Base-by-base conservation (phyloP, 768 basidiomycete species). In the Suillus subalutaceus region DNA sequence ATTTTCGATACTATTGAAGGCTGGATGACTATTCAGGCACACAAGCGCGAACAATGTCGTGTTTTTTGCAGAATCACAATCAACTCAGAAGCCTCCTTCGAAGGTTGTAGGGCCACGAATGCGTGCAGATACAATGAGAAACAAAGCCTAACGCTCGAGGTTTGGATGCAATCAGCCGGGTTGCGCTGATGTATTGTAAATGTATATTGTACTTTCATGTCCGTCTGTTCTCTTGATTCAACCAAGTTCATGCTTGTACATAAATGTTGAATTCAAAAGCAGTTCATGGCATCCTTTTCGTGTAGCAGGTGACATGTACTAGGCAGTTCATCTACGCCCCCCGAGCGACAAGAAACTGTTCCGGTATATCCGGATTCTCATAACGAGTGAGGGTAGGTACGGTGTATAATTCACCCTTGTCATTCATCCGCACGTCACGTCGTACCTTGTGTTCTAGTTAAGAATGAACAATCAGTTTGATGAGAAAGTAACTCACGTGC, bases 331-430 rank as follows among this genome's bases (percentile, higher is more conserved):
- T 41, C 10, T 41, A 26, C 26, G 58, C 40, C 40, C 40, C 67
- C 12, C 87, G 80, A 18, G 90, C 83, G 41, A 92, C 90, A 58
- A 90, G 81, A 69, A 93, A 92, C 61, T 85, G 85, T 68, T 93
- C 91, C 23, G 91, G 91, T 23, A 93, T 78, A 66, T 88, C 89
- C 9, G 86, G 86, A 65, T 79, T 85, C 69, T 91, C 89, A 67
- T 89, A 91, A 1, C 83, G 80, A 2, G 75, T 79, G 9, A 91
- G 76, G 1, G 65, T 76, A 10, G 79, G 80, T 62, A 78, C 76
- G 26, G 76, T 72, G 16, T 70, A 71, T 46, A 82, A 76, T 59
- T 73, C 74, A 1, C 85, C 85, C 41, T 80, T 73, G 35, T 80
- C 80, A 18, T 78, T 75, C 10, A 74, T 66, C 3, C 70, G 60